A percentile compares a stretch with the other conserved stretches of the same genome.
Conservation (phyloP, 1,139 yeast species). For the Blastobotrys aristatus region DNA sequence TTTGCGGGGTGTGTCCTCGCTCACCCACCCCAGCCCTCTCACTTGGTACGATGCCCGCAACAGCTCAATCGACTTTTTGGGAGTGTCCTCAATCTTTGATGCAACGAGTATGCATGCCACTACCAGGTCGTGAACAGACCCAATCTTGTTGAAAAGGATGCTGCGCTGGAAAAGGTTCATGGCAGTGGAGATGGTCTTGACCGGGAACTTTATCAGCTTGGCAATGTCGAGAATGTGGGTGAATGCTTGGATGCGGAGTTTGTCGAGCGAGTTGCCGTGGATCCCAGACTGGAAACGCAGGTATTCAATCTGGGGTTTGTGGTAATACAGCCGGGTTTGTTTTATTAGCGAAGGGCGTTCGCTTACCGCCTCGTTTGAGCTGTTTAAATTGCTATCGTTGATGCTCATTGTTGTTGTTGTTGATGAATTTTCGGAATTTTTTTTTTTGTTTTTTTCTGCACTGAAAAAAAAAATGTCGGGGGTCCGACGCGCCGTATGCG, state of each 20-base stretch:
- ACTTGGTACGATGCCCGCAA: conserved; percentile 25
- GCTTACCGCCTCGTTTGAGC: too few species aligned
- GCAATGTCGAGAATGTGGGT: conserved; percentile 24
- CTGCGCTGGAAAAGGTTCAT: conserved; percentile 30
- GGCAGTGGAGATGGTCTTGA: conserved; percentile 33
- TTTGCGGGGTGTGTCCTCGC: conserved; percentile 18
- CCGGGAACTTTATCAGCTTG: conserved; percentile 27
- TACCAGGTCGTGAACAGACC: conserved; percentile 47
- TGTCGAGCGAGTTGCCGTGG: conserved; percentile 18
- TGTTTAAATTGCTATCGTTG: too few species aligned
- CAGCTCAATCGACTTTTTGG: conserved; percentile 69
- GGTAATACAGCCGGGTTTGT: conserved; percentile 24
- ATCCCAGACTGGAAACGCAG: conserved; percentile 19
- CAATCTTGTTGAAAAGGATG: conserved; percentile 20
- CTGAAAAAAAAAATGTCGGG: too few species aligned
- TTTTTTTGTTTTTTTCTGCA: too few species aligned
- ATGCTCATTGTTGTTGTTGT: too few species aligned
- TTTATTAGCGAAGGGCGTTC: conserved; percentile 25
- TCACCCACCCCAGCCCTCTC: conserved; percentile 23
- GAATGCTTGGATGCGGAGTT: conserved; percentile 22
- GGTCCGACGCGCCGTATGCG: too few species aligned
- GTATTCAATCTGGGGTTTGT: conserved; percentile 22
- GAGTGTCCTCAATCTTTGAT: conserved; percentile 81
- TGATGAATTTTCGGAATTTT: too few species aligned
- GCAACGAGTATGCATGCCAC: conserved; percentile 75